These are phyloP conservation scores for Collybia nuda DNA, from an alignment of 768 basidiomycete species.

Conservation along the genomic window DNA sequence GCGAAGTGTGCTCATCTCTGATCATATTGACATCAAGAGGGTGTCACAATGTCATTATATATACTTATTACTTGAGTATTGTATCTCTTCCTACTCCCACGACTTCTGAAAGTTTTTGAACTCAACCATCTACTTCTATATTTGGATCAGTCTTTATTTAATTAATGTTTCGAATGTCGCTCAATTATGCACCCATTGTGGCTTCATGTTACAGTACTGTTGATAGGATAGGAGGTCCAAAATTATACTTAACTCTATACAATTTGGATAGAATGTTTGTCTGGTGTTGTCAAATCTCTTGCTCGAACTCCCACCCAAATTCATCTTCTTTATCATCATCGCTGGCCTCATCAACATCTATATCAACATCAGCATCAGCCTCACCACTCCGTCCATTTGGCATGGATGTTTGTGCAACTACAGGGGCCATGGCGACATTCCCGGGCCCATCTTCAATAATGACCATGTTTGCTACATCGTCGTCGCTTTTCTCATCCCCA, in stretches of 20 bases:
- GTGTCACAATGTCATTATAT: no score
- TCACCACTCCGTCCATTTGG: constrained; percentile 15
- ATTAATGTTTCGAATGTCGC: no score
- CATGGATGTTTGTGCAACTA: constrained; percentile 15
- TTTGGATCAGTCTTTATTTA: no score
- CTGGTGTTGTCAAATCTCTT: constrained; percentile 50
- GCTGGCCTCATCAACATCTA: constrained; percentile 39
- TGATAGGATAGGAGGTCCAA: no score
- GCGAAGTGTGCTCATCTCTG: constrained; percentile 14
- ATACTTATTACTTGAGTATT: not conserved
- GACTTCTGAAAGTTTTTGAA: not conserved
- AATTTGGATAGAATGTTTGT: no score
- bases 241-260: no score
- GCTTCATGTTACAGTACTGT: no score
- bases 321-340: constrained; percentile 53
- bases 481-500: constrained; percentile 40
- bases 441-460: constrained; percentile 48
- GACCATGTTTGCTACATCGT: constrained; percentile 25
- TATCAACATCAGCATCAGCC: constrained; percentile 32
- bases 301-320: constrained; percentile 64
- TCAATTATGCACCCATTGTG: no score
- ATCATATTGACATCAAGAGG: no score
- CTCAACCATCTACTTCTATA: no score
- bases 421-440: constrained; percentile 26
- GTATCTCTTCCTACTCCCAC: not conserved